Evolutionary conservation across 768 basidiomycete genomes (phyloP).

Genomic region (Erythrobasidium yunnanense): DNA sequence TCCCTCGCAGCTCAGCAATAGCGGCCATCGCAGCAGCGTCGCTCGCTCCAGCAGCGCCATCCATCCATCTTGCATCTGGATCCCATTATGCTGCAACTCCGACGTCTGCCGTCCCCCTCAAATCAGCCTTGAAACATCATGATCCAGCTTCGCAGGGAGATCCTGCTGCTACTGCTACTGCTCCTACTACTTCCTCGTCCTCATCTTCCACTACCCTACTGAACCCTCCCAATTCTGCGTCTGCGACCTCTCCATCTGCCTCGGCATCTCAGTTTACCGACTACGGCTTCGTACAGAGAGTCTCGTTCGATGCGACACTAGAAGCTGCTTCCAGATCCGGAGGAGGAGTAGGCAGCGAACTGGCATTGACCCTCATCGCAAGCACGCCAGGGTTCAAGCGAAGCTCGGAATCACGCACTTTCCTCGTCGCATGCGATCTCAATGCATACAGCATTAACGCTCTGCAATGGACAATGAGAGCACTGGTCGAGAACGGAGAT

Average conservation of each 20-base stretch:
- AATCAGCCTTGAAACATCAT: too few species aligned
- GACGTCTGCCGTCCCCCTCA: too few species aligned
- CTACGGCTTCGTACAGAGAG: background rate
- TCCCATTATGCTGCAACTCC: too few species aligned
- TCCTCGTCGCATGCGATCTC: conserved; percentile 69
- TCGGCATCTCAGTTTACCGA: background rate
- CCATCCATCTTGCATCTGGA: too few species aligned
- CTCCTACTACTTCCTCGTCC: background rate
- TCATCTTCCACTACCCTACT: too few species aligned
- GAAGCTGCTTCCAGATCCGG: background rate
- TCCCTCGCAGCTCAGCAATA: too few species aligned
- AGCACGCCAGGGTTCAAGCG: conserved; percentile 72
- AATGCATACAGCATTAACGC: conserved; percentile 83
- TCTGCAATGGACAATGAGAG: conserved; percentile 81
- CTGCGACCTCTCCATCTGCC: background rate
- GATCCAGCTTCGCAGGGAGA: background rate
- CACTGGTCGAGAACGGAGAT: conserved; percentile 68
- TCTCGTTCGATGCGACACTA: conserved; percentile 12
- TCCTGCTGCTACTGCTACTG: background rate
- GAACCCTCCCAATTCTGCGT: too few species aligned
- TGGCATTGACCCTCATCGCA: conserved; percentile 44
- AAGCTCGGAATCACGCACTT: conserved; percentile 67
- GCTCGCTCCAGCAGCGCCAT: too few species aligned
- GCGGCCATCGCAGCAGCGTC: too few species aligned
- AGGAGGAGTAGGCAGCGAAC: conserved; percentile 31